Conservation (phyloP, 2,329 filamentous ascomycete genomes). For the Colletotrichum lindemuthianum region DNA sequence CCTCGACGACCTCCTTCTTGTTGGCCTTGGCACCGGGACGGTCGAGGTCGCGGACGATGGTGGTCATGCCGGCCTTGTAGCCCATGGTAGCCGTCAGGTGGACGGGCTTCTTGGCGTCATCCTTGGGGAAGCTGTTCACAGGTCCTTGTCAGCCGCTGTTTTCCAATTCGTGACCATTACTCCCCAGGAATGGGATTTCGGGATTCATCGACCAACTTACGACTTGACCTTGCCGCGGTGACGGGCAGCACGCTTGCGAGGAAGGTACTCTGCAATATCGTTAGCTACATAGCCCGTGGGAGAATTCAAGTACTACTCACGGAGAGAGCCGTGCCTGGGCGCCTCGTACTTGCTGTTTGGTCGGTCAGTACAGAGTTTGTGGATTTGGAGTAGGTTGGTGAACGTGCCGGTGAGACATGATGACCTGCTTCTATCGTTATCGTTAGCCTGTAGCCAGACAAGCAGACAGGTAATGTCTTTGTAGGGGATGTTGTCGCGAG, state of each 20-base stretch:
- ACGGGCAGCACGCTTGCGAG: constrained; percentile 90
- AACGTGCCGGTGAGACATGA: constrained; percentile 31
- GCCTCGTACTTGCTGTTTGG: constrained; percentile 70
- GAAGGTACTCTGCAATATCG: constrained; percentile 71
- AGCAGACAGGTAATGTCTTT: too few relatives aligned
- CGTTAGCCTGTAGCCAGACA: too few relatives aligned
- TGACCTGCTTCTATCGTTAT: not conserved
- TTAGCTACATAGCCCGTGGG: too few relatives aligned
- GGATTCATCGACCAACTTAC: constrained; percentile 65
- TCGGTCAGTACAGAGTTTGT: not conserved
- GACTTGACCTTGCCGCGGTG: constrained; percentile 99
- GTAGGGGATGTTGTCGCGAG: too few relatives aligned
- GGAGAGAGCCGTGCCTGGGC: constrained; percentile 91
- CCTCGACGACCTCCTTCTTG: constrained; percentile 98
- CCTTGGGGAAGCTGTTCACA: constrained; percentile 90
- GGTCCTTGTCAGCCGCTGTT: constrained; percentile 41
- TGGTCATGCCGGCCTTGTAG: constrained; percentile 99
- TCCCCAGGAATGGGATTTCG: not conserved
- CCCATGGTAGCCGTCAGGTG: constrained; percentile 98
- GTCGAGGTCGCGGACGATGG: constrained; percentile 99
- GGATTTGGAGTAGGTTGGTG: not conserved
- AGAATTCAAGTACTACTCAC: too few relatives aligned
- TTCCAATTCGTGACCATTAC: constrained; percentile 32
- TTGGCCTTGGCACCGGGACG: constrained; percentile 98
- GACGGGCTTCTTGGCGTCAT: constrained; percentile 99